Base-by-base conservation (phyloP, 179 eudicot species). In the Silene vulgaris region DNA sequence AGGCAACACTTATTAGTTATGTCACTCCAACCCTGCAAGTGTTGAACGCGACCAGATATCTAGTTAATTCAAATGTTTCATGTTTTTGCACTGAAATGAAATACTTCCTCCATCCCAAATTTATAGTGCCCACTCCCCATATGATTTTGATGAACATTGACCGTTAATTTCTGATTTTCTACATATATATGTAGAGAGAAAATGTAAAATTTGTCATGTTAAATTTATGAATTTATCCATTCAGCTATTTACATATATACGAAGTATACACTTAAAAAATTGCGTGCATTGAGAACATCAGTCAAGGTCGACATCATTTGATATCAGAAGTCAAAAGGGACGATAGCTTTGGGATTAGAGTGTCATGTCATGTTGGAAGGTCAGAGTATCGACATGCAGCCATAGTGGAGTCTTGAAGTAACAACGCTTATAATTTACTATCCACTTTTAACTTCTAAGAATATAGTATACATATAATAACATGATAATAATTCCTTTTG, bases 1-100 rank as follows among this genome's bases (percentile, higher is more conserved):
- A 62, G 32, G 68, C 16, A 61, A 32, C 69, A 62, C 12, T 74
- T 74, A 17, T 17, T 13, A 72, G 59, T 52, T 52, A 52, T 50
- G 57, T 14, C n/a, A 50, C 57, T 37, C 45, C 8, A 37, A 37
- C 8, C 6, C 12, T 7, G 2, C 48, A 40, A 40, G 12, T 7
- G 48, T 40, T 1, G 48, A 40, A 40, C 48, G 12, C 48, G 2
- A 8, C 48, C 9, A 1, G 48, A 40, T 8, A 40, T 40, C 48
- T 40, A 40, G 9, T 40, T 40, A 40, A 8, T 40, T 40, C 9
- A 40, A 37, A 40, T 40, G 48, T 40, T 40, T 40, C 59, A 52
- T 52, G 19, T 13, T 13, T 50, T 52, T 52, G 17, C 14, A 52
- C 59, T 16, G 4, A 13, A 52, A 52, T 13, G 16, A 52, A 13